phyloP scores from a whole-genome alignment of 2,329 filamentous ascomycete genomes.

The Fusarium musae region DNA sequence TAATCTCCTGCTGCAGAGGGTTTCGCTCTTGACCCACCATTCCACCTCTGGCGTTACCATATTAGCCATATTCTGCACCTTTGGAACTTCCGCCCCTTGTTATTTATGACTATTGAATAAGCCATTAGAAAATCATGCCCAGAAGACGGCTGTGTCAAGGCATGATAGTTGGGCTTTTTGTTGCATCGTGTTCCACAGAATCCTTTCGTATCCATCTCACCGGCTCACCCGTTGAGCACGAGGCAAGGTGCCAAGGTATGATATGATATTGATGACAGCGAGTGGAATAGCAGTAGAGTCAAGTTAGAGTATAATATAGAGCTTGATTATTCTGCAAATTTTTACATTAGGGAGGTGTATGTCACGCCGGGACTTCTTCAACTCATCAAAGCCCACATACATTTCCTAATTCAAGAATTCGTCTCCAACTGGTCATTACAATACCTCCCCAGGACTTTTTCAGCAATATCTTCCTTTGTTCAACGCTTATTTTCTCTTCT shows the following conservation, averaged over 20 bases:
- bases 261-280: background rate
- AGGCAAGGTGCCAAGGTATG: background rate
- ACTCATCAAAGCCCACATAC: background rate
- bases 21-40: slow-evolving; percentile 1
- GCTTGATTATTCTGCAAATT: background rate
- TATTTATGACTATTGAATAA: background rate
- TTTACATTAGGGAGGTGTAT: background rate
- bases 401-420: background rate
- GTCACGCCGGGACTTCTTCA: background rate
- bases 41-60: background rate
- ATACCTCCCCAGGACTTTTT: background rate
- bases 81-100: background rate
- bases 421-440: background rate
- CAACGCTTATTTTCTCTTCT: background rate
- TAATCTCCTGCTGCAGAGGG: background rate
- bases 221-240: background rate
- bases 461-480: background rate
- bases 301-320: background rate
- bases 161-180: background rate
- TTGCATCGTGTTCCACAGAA: slow-evolving; percentile 5
- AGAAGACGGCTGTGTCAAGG: background rate
- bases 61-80: background rate
- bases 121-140: background rate
- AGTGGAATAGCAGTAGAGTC: background rate
- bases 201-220: slow-evolving; percentile 1